Evolutionary conservation across 2,329 filamentous ascomycete species (phyloP).

Genomic region (Penicillium sp.): DNA sequence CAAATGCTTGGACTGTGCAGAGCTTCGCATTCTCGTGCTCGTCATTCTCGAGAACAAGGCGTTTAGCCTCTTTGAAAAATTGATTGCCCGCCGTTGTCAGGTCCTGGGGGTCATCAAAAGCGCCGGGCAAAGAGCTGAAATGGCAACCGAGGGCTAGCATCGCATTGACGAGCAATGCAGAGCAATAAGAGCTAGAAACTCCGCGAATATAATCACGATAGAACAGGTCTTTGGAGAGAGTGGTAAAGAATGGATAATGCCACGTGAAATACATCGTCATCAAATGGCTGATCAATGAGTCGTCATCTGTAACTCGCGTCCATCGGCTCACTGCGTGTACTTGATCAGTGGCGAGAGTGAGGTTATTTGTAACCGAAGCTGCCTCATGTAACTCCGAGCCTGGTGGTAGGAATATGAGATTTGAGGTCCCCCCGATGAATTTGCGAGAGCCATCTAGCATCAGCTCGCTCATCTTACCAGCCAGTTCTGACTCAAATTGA

Average conservation of each 20-base stretch:
- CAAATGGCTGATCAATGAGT: slow-evolving; percentile 77
- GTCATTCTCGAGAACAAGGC: slow-evolving; percentile 84
- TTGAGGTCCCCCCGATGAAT: slow-evolving; percentile 92
- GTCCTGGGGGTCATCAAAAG: slow-evolving; percentile 70
- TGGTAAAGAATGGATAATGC: slow-evolving; percentile 97
- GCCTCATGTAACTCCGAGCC: slow-evolving; percentile 49
- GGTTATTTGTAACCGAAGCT: slow-evolving; percentile 42
- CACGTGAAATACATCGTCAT: slow-evolving; percentile 98
- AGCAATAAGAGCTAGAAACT: slow-evolving; percentile 74
- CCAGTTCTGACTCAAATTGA: slow-evolving; percentile 74
- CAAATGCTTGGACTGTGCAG: slow-evolving; percentile 89
- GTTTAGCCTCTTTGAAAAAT: slow-evolving; percentile 92
- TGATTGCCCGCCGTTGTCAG: slow-evolving; percentile 88
- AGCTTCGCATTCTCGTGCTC: slow-evolving; percentile 87
- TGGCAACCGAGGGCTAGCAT: slow-evolving; percentile 93
- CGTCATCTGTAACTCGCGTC: slow-evolving; percentile 82
- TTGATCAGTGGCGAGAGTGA: slow-evolving; percentile 54
- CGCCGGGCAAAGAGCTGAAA: slow-evolving; percentile 76
- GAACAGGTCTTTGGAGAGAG: slow-evolving; percentile 81
- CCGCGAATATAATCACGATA: slow-evolving; percentile 81
- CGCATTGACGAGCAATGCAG: slow-evolving; percentile 84
- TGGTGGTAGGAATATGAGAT: slow-evolving; percentile 75
- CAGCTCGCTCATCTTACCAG: slow-evolving; percentile 90
- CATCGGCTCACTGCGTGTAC: slow-evolving; percentile 74
- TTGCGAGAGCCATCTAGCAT: slow-evolving; percentile 82